Base-by-base conservation (phyloP, 768 basidiomycete species). In the Lactarius trivialis region DNA sequence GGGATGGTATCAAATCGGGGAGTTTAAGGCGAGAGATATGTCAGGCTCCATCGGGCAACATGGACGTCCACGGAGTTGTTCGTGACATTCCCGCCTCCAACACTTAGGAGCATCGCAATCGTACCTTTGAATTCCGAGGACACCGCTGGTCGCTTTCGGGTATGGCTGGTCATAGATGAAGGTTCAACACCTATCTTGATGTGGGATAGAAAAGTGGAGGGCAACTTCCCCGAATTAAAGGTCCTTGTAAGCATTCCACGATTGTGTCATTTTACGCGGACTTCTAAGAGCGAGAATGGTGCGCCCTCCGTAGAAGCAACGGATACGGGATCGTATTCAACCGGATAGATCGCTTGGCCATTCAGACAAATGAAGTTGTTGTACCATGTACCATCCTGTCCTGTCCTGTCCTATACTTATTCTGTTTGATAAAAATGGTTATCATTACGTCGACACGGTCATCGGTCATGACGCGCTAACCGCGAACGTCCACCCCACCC, bases 21-120 rank as follows among this genome's bases (percentile, higher is more conserved):
- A 32, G 33, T 30, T 59, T 50, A 15, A 50, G 32, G 26, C 5
- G 7, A 32, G 39, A 26, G n/a, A 32, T 58, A 41, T 55, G 55
- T 36, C 69, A 95, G 94, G 94, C 80, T 94, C 41, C 93, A 95
- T 68, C 82, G 94, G 68, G 94, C 95, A 34, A 85, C 84, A 12
- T 98, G 95, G 95, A 81, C 86, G n/a, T 89, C 91, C 64, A 97
- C 94, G 0, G 95, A 97, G 68, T 79, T 98, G 17, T 82, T 94
- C 68, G 74, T 96, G 37, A 97, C 95, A 1, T 98, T 98, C 73
- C 89, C 93, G 12, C 83, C 91, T 30, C 93, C 93, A 0, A 70
- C 75, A 1, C 74, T 97, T 58, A 78, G 77, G 51, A 79, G 80
- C 50, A 84, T 95, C 58, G 81, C 85, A 12, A 75, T 96, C 50